Conservation (phyloP, 176 grass and related monocot genomes). For the Musa beccarii region DNA sequence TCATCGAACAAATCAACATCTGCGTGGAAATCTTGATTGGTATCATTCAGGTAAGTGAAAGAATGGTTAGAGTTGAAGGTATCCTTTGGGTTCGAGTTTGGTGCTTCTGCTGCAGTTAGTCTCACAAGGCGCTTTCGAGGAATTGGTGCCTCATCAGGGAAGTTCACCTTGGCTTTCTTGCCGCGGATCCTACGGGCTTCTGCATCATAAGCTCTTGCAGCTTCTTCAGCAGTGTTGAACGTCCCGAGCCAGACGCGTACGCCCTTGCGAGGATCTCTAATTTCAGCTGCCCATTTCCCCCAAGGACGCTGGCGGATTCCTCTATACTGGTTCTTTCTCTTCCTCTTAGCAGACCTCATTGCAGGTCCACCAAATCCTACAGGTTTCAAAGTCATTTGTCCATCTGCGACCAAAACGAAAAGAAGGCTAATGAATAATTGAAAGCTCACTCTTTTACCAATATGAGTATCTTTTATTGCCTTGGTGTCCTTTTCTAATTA, state of each 20-base stretch:
- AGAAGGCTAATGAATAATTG: slow-evolving; percentile 4
- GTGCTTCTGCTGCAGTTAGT: slow-evolving; percentile 16
- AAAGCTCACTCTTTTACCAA: not conserved
- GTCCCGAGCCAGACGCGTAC: slow-evolving; percentile 18
- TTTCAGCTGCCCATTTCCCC: slow-evolving; percentile 86
- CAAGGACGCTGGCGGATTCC: slow-evolving; percentile 41
- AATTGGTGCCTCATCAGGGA: slow-evolving; percentile 10
- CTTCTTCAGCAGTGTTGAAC: slow-evolving; percentile 27
- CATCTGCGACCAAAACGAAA: slow-evolving; percentile 25
- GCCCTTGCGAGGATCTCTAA: slow-evolving; percentile 45
- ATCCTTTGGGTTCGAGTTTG: slow-evolving; percentile 18
- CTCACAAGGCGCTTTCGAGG: slow-evolving; percentile 21
- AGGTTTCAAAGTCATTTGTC: slow-evolving; percentile 14
- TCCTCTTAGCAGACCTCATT: slow-evolving; percentile 9
- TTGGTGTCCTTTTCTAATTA: not conserved
- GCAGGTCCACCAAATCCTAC: slow-evolving; percentile 29
- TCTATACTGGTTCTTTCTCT: slow-evolving; percentile 22
- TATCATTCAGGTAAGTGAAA: slow-evolving; percentile 26
- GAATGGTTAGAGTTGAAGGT: slow-evolving; percentile 20
- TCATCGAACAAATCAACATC: slow-evolving; percentile 38
- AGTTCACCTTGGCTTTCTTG: slow-evolving; percentile 21
- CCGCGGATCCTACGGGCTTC: slow-evolving; percentile 15
- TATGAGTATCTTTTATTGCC: not conserved
- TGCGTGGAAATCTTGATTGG: slow-evolving; percentile 39
- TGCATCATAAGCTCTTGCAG: slow-evolving; percentile 16